phyloP scores from a whole-genome alignment of 2,329 filamentous ascomycete species.

The Botrytis cinerea region DNA sequence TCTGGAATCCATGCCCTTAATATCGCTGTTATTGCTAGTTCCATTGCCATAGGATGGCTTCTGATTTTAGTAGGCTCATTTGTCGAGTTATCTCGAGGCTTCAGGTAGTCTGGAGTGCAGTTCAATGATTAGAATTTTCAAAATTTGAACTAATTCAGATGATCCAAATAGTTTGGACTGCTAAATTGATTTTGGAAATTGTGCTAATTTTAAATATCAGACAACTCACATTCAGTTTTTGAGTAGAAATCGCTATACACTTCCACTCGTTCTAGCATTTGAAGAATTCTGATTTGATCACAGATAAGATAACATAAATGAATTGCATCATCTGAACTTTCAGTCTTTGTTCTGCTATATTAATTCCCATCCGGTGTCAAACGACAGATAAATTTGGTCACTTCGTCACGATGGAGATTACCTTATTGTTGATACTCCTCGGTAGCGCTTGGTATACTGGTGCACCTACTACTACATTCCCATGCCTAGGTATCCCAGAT shows the following conservation, averaged over 20 bases:
- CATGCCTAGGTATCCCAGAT: conserved; percentile 62
- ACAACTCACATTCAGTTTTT: too few relatives aligned
- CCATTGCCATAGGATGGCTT: conserved; percentile 61
- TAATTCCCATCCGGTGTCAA: conserved; percentile 66
- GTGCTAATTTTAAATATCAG: too few relatives aligned
- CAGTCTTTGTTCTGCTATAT: conserved; percentile 66
- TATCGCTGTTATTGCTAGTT: conserved; percentile 64
- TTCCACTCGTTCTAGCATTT: too few relatives aligned
- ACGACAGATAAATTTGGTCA: conserved; percentile 66
- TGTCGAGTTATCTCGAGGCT: too few relatives aligned
- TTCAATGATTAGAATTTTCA: too few relatives aligned
- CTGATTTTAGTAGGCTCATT: conserved; percentile 58
- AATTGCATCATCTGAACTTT: conserved; percentile 72
- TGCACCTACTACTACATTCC: conserved; percentile 55
- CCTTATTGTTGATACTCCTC: conserved; percentile 58
- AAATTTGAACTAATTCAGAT: too few relatives aligned
- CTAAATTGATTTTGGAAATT: too few relatives aligned
- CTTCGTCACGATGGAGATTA: conserved; percentile 56
- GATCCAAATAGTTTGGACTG: too few relatives aligned
- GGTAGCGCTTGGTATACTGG: conserved; percentile 64
- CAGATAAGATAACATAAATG: conserved; percentile 56
- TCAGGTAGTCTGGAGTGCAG: too few relatives aligned
- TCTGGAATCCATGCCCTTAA: conserved; percentile 65
- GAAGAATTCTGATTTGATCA: not conserved
- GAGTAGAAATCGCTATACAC: too few relatives aligned